Base-by-base conservation (phyloP, 108 stramenopile species). In the Skeletonema costatum region DNA sequence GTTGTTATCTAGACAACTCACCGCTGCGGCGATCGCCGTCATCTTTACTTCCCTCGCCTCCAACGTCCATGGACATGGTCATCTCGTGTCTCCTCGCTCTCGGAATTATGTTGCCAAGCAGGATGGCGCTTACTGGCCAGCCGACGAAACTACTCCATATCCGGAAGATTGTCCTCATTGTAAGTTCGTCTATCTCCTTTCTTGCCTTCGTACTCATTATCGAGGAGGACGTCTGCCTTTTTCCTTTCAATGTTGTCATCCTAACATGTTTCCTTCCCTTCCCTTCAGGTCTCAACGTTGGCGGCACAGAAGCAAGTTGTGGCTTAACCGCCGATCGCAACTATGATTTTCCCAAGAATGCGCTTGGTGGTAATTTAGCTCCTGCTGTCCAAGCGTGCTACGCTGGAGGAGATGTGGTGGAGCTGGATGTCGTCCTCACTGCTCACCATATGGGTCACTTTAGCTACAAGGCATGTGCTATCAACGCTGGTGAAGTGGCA, bases 391-490 rank as follows among this genome's bases (percentile, higher is more conserved):
- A 85, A 30, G 75, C 59, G 13, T 62, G 17, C 11, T 86, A 80
- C 53, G 33, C 39, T 7, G 30, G 59, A 32, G 85, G 85, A 30
- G 65, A 76, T 16, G 53, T 51, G 21, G 75, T 86, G 32, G 31
- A 60, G 10, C 32, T 86, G 11, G 69, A 75, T 17, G 51, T 61
- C 53, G 42, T 66, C 32, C 60, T 83, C 13, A 74, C 81, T 3
- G 84, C 84, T 3, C 87, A 87, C 70, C 87, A 85, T 56, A 64
- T 31, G 56, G 87, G 87, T 25, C 84, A 87, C 59, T 63, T 85
- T 21, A 69, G 63, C 32, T 38, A 82, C 67, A 51, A 50, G 25
- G 87, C 83, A 9, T 87, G 87, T 72, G 73, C 84, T 5, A 60
- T 74, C 5, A 30, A 21, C 58, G 25, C 62, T 39, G 84, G 86